A percentile compares a stretch with the other conserved stretches of the same genome.
Evolutionary conservation across 2,329 filamentous ascomycete species (phyloP).

Genomic region (Diplodia sapinea): DNA sequence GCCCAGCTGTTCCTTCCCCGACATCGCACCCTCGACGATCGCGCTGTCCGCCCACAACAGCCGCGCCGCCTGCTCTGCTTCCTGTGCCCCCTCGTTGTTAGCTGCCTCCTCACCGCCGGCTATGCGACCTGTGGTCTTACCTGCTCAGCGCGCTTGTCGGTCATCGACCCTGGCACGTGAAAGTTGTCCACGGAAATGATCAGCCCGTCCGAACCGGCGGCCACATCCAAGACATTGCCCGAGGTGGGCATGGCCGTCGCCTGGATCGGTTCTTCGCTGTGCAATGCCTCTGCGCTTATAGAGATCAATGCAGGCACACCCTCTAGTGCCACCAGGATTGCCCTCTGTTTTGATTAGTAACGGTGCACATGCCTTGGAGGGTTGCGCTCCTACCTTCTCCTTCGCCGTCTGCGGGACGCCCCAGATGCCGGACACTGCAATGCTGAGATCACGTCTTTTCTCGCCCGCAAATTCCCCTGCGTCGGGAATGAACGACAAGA

Average conservation of each 20-base stretch:
- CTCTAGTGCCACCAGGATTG: constrained; percentile 52
- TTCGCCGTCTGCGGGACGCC: constrained; percentile 37
- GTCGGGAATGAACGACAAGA: constrained; percentile 18
- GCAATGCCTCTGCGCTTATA: constrained; percentile 61
- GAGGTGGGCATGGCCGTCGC: constrained; percentile 55
- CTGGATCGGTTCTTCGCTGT: constrained; percentile 47
- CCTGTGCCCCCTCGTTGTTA: constrained; percentile 19
- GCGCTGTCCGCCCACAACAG: constrained; percentile 13
- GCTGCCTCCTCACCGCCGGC: constrained; percentile 28
- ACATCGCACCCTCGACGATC: constrained; percentile 8
- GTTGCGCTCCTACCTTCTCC: constrained; percentile 47
- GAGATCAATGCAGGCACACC: constrained; percentile 67
- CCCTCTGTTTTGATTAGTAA: constrained; percentile 25
- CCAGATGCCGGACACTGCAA: constrained; percentile 62
- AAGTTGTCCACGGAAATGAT: constrained; percentile 62
- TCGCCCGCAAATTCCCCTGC: constrained; percentile 23
- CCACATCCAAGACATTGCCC: constrained; percentile 70
- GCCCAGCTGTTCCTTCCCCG: constrained; percentile 22
- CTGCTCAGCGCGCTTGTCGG: constrained; percentile 43
- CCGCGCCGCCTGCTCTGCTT: constrained; percentile 8
- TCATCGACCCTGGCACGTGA: constrained; percentile 58
- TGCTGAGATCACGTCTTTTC: constrained; percentile 40
- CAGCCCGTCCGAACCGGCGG: constrained; percentile 37
- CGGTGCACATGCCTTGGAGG: too few species aligned
- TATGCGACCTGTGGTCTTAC: constrained; percentile 36